Conservation (phyloP, 2,329 filamentous ascomycete species). For the Cadophora gregata region DNA sequence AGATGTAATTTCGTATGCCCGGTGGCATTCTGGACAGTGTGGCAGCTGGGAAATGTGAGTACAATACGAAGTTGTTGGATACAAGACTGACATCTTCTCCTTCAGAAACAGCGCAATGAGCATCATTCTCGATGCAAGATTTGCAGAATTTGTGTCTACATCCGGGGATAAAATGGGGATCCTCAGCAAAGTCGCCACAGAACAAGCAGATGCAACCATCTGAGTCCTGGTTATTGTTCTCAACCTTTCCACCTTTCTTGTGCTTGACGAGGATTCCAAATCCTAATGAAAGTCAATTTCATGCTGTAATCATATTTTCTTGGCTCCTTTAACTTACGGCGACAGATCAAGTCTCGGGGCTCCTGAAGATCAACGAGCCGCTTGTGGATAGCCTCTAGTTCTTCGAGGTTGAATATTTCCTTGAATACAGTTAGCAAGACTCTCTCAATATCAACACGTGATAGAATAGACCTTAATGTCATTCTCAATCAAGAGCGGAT, state of each 20-base stretch:
- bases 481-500: slow-evolving; percentile 22
- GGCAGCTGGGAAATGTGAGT: background rate
- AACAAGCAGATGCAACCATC: background rate
- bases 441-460: background rate
- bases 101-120: background rate
- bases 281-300: background rate
- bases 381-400: background rate
- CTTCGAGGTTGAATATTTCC: background rate
- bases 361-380: background rate
- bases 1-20: background rate
- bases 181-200: background rate
- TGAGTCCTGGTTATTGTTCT: background rate
- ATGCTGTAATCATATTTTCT: too few relatives aligned
- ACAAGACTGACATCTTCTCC: background rate
- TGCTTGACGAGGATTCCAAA: background rate
- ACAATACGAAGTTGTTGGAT: background rate
- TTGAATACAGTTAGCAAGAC: background rate
- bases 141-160: slow-evolving; percentile 17
- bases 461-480: slow-evolving; percentile 9
- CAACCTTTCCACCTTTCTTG: background rate
- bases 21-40: background rate
- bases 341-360: background rate
- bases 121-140: slow-evolving; percentile 3
- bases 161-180: background rate
- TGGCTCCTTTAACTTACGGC: slow-evolving; percentile 1